Evolutionary conservation across 345 rosid species (phyloP).

Genomic region (Eucalyptus pauciflora): DNA sequence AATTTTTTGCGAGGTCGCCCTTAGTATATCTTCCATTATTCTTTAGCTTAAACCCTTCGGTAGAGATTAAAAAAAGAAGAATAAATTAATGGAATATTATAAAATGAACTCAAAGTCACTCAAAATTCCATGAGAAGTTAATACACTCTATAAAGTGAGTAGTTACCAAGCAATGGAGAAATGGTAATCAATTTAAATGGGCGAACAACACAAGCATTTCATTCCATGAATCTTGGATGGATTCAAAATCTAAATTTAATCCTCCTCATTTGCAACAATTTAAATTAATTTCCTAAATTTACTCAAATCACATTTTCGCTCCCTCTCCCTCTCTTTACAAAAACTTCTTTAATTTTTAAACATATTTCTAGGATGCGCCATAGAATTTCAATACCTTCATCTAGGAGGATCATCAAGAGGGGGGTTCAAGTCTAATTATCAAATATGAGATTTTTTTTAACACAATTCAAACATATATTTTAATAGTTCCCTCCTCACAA

Average conservation of each 20-base stretch:
- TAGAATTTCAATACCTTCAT: background rate
- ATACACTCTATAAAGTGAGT: background rate
- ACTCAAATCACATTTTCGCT: background rate
- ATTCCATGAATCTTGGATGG: background rate
- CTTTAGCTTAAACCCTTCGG: background rate
- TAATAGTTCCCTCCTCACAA: background rate
- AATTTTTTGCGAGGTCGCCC: background rate
- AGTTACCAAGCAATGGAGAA: background rate
- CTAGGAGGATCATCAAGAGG: background rate
- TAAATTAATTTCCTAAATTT: background rate
- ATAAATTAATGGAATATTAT: background rate
- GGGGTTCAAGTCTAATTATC: rapidly evolving
- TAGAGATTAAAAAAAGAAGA: background rate
- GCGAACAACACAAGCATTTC: background rate
- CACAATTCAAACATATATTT: background rate
- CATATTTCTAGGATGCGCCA: background rate
- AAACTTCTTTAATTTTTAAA: background rate
- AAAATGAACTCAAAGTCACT: background rate
- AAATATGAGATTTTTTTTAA: background rate
- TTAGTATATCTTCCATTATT: background rate
- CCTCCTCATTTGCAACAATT: background rate
- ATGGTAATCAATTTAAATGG: background rate
- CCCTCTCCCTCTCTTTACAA: background rate
- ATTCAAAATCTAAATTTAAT: background rate
- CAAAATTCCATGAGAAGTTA: background rate